Percentiles rank a stretch among this genome's conserved stretches.
These are phyloP conservation scores for Agrostemma githago DNA, from an alignment of 148 eudicot genomes.

Conservation along the genomic window DNA sequence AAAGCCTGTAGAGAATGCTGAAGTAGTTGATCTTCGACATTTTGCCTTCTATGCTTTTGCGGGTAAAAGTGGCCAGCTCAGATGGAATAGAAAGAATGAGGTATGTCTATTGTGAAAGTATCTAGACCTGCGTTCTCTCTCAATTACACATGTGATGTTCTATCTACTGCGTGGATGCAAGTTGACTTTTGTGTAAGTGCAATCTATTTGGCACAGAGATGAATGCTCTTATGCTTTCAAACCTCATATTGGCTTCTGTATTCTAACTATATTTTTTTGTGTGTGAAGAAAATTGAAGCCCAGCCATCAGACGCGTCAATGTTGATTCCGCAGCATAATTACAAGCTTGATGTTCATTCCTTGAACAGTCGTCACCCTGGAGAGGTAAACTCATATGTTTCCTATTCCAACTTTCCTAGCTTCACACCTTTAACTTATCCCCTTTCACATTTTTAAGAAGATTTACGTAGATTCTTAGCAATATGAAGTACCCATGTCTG, in stretches of 20 bases:
- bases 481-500: not conserved
- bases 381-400: constrained; percentile 51
- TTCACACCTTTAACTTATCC: not conserved
- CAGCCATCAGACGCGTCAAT: constrained; percentile 69
- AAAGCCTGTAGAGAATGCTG: constrained; percentile 61
- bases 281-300: constrained; percentile 62
- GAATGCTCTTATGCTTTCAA: constrained; percentile 6
- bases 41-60: constrained; percentile 95
- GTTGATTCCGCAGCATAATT: constrained; percentile 90
- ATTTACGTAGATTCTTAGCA: not conserved
- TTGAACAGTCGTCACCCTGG: constrained; percentile 94
- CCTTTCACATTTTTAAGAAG: not conserved
- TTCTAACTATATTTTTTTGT: constrained; percentile 18
- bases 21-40: constrained; percentile 80
- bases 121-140: not conserved
- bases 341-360: constrained; percentile 97
- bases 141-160: not conserved
- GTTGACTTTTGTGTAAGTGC: not conserved
- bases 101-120: constrained; percentile 25
- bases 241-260: constrained; percentile 6
- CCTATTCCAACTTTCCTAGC: not conserved
- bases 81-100: constrained; percentile 91
- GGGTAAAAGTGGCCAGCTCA: constrained; percentile 71
- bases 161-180: not conserved
- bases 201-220: not conserved